Percentiles rank a stretch among this genome's conserved stretches.
Evolutionary conservation across 176 grass and related monocot species (phyloP).

Genomic region (Pharus latifolius): DNA sequence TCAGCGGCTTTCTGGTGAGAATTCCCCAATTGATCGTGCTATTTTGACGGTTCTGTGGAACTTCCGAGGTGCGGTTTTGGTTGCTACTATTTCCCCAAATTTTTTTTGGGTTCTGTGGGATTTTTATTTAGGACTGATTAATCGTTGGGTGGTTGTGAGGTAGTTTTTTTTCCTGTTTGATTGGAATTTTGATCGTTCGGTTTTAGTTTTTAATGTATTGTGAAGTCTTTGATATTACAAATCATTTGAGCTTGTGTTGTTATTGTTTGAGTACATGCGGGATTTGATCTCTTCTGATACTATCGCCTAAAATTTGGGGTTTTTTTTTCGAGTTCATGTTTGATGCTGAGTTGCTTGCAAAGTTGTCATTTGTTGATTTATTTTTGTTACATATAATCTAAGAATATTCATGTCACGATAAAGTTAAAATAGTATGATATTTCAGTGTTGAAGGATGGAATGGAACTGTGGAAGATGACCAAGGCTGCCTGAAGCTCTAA

Average conservation of each 20-base stretch:
- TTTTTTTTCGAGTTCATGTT: background rate
- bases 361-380: background rate
- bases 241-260: background rate
- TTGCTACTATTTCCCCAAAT: slow-evolving; percentile 7
- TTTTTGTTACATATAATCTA: background rate
- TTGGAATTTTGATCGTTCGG: background rate
- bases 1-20: slow-evolving; percentile 8
- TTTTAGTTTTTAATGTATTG: background rate
- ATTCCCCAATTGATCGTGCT: background rate
- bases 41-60: background rate
- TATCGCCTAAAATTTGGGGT: background rate
- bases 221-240: background rate
- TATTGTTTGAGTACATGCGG: background rate
- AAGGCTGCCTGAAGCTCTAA: background rate
- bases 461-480: background rate
- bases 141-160: background rate
- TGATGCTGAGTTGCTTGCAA: background rate
- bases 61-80: background rate
- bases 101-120: background rate
- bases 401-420: background rate
- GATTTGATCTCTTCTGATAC: background rate
- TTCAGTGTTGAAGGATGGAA: slow-evolving; percentile 19
- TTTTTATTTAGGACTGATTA: background rate
- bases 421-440: background rate
- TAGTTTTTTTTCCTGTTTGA: background rate